A percentile compares a stretch with the other conserved stretches of the same genome.
These are phyloP conservation scores for Byssoonygena ceratinophila DNA, from an alignment of 2,329 filamentous ascomycete species.

Conservation along the genomic window DNA sequence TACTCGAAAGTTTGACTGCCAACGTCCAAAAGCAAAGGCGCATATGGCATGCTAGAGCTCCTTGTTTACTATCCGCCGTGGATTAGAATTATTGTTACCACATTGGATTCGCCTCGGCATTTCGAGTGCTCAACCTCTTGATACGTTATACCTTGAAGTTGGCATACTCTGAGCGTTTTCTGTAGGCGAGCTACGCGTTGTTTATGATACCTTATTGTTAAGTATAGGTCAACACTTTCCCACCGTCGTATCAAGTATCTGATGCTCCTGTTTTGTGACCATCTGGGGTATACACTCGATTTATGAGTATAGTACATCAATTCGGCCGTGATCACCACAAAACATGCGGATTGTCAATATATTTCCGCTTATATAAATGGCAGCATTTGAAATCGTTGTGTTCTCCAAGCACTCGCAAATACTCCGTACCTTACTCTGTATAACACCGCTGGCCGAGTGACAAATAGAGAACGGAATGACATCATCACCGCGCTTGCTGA, in stretches of 20 bases:
- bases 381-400: too few relatives aligned
- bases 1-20: background rate
- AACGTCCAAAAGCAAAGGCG: conserved; percentile 19
- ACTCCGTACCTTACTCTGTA: too few relatives aligned
- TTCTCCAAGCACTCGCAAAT: too few relatives aligned
- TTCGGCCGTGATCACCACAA: too few relatives aligned
- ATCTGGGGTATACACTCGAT: too few relatives aligned
- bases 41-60: conserved; percentile 26
- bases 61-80: conserved; percentile 24
- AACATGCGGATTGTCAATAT: too few relatives aligned
- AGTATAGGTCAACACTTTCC: too few relatives aligned
- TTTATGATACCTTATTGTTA: background rate
- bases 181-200: background rate
- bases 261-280: too few relatives aligned
- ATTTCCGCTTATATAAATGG: too few relatives aligned
- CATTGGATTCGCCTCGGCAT: background rate
- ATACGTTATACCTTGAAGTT: background rate
- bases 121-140: background rate
- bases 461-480: background rate
- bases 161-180: background rate
- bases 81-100: conserved; percentile 12
- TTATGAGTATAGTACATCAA: too few relatives aligned
- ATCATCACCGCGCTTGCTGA: background rate
- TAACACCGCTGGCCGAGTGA: too few relatives aligned
- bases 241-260: too few relatives aligned